Evolutionary conservation across 208 protist species (phyloP), one percentile per base, ranked within the genome.

Genomic region (Kentomonas sorsogonicus): DNA sequence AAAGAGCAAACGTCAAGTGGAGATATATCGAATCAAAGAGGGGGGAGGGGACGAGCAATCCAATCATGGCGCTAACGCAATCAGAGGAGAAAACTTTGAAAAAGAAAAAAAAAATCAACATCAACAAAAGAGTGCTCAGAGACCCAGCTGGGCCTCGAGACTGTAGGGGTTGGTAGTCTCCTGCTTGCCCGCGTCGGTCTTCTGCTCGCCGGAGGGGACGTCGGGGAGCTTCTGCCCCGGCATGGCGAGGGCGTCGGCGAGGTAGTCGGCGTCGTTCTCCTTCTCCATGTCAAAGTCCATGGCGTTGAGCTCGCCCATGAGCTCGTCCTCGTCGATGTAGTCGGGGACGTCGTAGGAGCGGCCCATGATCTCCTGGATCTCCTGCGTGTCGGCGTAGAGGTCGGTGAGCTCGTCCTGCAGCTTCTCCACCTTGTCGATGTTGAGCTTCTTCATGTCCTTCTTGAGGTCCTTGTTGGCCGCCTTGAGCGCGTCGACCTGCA

Each of bases 341-440:
- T 97, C 92, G 26, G 86, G 86, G 13, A 94, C 82, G 27, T 92
- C 82, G 69, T 97, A 97, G 34, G 78, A 60, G 50, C 88, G 86
- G 27, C 88, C 88, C 77, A 97, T 88, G 29, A 95, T 88, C 58
- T 97, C 87, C 66, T 97, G 92, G 18, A 97, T 90, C 72, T 97
- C 87, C 63, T 96, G 82, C 22, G 83, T 85, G 62, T 97, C 89
- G 58, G 89, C 74, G 70, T 95, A 95, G 6, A 94, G 60, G 36
- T 97, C 89, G 25, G 73, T 68, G n/a, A 97, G 74, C 40, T 97
- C 91, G 40, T 94, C 88, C 66, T 95, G 86, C 65, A 97, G 54
- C 23, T 76, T 51, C 4, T 96, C 85, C 6, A 97, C 73, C 63
- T 94, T 79, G 48, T 80, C 75, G 31, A 94, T 66, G 51, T 91